Base-by-base conservation (phyloP, 129 eudicot genomes). In the Apium graveolens region DNA sequence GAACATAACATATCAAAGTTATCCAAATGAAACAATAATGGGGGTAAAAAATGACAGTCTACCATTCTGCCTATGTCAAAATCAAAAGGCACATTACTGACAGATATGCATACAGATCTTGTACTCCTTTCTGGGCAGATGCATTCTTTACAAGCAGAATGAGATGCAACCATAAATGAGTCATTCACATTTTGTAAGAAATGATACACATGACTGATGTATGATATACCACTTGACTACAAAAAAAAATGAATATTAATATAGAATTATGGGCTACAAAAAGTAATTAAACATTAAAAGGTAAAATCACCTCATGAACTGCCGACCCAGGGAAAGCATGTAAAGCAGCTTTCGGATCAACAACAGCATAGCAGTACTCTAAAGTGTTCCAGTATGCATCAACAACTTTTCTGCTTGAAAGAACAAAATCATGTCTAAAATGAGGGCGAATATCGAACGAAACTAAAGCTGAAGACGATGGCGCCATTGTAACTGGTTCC, bases 351-450 rank as follows among this genome's bases (percentile, higher is more conserved):
- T 85, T 88, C 49, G 96, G 76, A 81, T 90, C 89, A 83, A 92
- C 88, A 83, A 94, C 92, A 71, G 96, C 86, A 83, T 94, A 94
- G 76, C 92, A 89, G 86, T 90, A 94, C 87, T 94, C 98, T 84
- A 94, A 88, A n/a, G 91, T 94, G 53, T 81, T 86, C 98, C 98
- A 94, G 80, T 94, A 94, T 75, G 90, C 96, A 76, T 94, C 93
- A 45, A 91, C 89, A 78, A 85, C 93, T 83, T 85, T 89, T 79
- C 85, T 88, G 83, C 85, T 91, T 70, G 86, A 84, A 86, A 94
- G 97, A 77, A 90, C 83, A 87, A 94, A 94, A 86, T 94, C 97
- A 79, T 91, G 96, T 86, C 98, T 94, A 53, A 85, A 77, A 60
- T 91, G 96, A 73, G 97, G 98, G n/a, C 97, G 92, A 73, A 90